Base-by-base conservation (phyloP, 2,329 filamentous ascomycete species). In the Colletotrichum camelliae region DNA sequence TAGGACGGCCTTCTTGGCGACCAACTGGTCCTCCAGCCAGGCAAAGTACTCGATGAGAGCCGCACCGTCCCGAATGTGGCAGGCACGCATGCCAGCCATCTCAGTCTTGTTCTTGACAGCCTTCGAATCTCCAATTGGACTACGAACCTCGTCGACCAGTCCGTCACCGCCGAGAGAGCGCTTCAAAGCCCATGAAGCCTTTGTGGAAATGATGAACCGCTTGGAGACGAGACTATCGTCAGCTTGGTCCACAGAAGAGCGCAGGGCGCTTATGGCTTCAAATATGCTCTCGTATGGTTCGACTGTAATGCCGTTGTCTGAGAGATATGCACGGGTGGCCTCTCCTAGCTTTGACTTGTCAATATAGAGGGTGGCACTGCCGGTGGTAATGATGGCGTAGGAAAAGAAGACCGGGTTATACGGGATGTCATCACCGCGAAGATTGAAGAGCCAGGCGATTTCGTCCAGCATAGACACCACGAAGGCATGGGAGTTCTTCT, bases 371-470 rank as follows among this genome's bases (percentile, higher is more conserved):
- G 93, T 96, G 29, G 94, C 95, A 2, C 91, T 88, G 13, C 89
- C 93, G 2, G 93, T 92, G 3, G 97, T 98, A 77, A 99, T 88
- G 57, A 97, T 91, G 60, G 96, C 96, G 81, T 98, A 99, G 18
- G 96, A 97, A 86, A 98, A 98, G 88, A 99, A 98, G 66, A 99
- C 97, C 0, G 97, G 97, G 82, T 99, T 99, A 87, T 97, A 99
- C 0, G 96, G 95, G 78, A 99, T 98, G 83, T 98, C 97, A 83
- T 91, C 97, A 80, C 97, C 97, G 79, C 97, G 93, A 65, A 99
- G 87, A 85, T 99, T 99, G 88, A 98, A 98, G n/a, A 99, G 89
- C 97, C 97, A 99, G 13, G 97, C 97, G 80, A 98, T 92, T 85
- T 99, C 97, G 81, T 99, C 97, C 58, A 99, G 91, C 93, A 97